Conservation (phyloP, 2,329 filamentous ascomycete species). For the Fonsecaea nubica region DNA sequence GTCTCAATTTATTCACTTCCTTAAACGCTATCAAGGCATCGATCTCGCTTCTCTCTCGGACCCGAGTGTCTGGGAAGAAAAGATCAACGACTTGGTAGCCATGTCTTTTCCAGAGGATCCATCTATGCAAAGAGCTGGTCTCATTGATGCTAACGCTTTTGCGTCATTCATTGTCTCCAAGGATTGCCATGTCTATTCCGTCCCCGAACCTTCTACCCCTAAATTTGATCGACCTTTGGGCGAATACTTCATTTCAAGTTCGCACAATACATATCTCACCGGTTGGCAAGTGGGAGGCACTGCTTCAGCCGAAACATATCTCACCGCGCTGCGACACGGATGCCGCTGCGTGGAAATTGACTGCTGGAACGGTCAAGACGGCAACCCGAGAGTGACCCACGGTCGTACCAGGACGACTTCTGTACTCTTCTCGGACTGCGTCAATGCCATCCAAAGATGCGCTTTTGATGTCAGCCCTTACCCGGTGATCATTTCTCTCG, state of each 20-base stretch:
- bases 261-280: slow-evolving; percentile 95
- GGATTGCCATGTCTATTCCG: slow-evolving; percentile 70
- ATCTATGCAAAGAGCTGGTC: slow-evolving; percentile 10
- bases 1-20: slow-evolving; percentile 76
- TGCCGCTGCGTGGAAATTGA: slow-evolving; percentile 97
- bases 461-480: slow-evolving; percentile 88
- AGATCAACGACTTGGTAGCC: slow-evolving; percentile 34
- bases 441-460: slow-evolving; percentile 92
- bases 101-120: slow-evolving; percentile 29
- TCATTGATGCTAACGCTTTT: slow-evolving; percentile 79
- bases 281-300: slow-evolving; percentile 88
- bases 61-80: slow-evolving; percentile 32
- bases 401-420: slow-evolving; percentile 87
- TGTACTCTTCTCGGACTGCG: slow-evolving; percentile 88
- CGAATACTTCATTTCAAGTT: slow-evolving; percentile 98
- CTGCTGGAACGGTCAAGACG: slow-evolving; percentile 93
- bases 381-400: slow-evolving; percentile 87
- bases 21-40: slow-evolving; percentile 75
- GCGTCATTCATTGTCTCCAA: slow-evolving; percentile 77
- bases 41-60: slow-evolving; percentile 68
- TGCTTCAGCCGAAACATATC: slow-evolving; percentile 95
- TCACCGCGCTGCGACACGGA: slow-evolving; percentile 81
- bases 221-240: slow-evolving; percentile 83
- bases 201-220: slow-evolving; percentile 64
- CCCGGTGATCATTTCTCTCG: slow-evolving; percentile 91